phyloP scores from a whole-genome alignment of 2,329 filamentous ascomycete genomes.

The Emydomyces testavorans region DNA sequence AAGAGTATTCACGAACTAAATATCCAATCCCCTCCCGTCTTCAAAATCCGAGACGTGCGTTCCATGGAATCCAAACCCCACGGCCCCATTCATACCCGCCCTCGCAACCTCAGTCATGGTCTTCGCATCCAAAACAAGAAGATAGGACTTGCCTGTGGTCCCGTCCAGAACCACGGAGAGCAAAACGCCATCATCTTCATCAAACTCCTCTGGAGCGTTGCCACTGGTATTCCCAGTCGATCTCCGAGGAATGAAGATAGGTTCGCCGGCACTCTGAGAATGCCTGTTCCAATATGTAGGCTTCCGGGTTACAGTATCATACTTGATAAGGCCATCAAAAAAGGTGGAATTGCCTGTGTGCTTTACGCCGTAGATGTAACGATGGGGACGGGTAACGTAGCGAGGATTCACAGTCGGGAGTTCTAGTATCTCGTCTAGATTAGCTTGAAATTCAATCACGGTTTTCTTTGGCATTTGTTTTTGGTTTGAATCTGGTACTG shows the following conservation, averaged over 20 bases:
- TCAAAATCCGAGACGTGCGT: conserved; percentile 25
- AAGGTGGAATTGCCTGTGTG: conserved; percentile 40
- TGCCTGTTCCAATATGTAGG: conserved; percentile 36
- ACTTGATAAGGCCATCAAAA: conserved; percentile 43
- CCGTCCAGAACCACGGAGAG: conserved; percentile 46
- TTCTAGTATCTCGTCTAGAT: conserved; percentile 28
- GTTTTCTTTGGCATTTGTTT: conserved; percentile 14
- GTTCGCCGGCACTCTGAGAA: conserved; percentile 43
- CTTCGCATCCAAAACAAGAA: conserved; percentile 42
- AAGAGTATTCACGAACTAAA: background rate
- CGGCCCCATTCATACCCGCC: conserved; percentile 38
- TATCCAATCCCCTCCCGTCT: conserved; percentile 1
- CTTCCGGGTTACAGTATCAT: conserved; percentile 37
- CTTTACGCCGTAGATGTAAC: conserved; percentile 41
- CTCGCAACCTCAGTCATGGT: conserved; percentile 41
- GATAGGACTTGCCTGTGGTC: conserved; percentile 39
- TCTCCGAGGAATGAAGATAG: conserved; percentile 42
- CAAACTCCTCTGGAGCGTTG: conserved; percentile 4
- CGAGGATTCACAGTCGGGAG: conserved; percentile 42
- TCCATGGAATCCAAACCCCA: conserved; percentile 47
- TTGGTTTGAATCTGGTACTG: conserved; percentile 9
- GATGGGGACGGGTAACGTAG: conserved; percentile 35
- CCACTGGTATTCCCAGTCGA: conserved; percentile 13
- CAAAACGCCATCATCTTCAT: conserved; percentile 45
- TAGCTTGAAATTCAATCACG: conserved; percentile 22